A percentile compares a stretch with the other conserved stretches of the same genome.
phyloP scores from a whole-genome alignment of 2,329 filamentous ascomycete genomes.

The Cyphellophora attinorum region DNA sequence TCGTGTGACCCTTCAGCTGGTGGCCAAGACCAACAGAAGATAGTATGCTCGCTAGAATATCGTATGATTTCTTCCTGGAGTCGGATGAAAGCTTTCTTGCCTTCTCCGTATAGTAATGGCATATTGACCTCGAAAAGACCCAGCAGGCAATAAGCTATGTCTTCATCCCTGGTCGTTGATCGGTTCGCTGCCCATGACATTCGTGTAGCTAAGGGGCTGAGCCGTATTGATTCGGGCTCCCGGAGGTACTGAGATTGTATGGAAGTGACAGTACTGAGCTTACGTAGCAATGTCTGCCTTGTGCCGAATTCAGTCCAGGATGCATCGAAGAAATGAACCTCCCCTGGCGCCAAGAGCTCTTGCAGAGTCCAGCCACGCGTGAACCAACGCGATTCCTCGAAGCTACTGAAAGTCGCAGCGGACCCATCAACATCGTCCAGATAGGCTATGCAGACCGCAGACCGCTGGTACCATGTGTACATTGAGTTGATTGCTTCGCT shows the following conservation, averaged over 20 bases:
- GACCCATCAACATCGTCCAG: constrained; percentile 10
- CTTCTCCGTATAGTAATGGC: constrained; percentile 24
- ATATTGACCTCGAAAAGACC: constrained; percentile 22
- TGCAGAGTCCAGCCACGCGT: constrained; percentile 17
- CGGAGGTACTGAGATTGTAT: neutral
- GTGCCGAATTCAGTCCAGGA: constrained; percentile 1
- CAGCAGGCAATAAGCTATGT: constrained; percentile 21
- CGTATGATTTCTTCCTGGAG: constrained; percentile 15
- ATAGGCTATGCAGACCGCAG: constrained; percentile 15
- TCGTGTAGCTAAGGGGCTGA: no score
- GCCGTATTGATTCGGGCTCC: no score
- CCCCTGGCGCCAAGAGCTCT: constrained; percentile 14
- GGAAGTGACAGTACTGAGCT: neutral
- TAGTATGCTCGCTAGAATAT: no score
- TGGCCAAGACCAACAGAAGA: no score
- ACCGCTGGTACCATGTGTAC: constrained; percentile 16
- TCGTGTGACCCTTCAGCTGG: no score
- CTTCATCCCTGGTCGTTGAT: constrained; percentile 20
- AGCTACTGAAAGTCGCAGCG: neutral
- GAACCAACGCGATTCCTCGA: constrained; percentile 8
- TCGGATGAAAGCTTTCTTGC: constrained; percentile 12
- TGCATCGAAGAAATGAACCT: constrained; percentile 10
- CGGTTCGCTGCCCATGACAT: constrained; percentile 18
- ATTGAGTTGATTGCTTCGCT: constrained; percentile 16
- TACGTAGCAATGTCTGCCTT: neutral